A percentile compares a stretch with the other conserved stretches of the same genome.
Evolutionary conservation across 139 green algal genomes (phyloP).

Genomic region (Closterium sp.): DNA sequence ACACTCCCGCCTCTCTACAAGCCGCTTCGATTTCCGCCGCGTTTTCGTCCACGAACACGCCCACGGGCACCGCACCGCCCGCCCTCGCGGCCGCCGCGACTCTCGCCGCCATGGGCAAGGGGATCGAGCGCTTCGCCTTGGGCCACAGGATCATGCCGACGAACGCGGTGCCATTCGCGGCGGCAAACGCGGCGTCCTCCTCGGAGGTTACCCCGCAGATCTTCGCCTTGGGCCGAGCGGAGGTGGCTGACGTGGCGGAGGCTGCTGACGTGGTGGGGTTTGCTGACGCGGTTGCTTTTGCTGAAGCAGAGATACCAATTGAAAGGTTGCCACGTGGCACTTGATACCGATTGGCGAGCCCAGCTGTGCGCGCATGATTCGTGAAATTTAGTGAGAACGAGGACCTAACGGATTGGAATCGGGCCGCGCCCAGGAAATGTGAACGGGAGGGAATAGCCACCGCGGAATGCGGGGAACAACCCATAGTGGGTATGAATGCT

Average conservation of each 20-base stretch:
- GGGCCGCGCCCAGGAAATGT: background rate
- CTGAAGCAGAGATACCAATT: background rate
- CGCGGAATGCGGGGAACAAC: background rate
- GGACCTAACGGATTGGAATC: background rate
- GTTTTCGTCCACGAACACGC: conserved; percentile 59
- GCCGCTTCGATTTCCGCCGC: conserved; percentile 42
- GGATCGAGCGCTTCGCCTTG: conserved; percentile 45
- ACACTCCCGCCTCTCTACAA: conserved; percentile 11
- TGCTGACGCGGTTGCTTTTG: background rate
- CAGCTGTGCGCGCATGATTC: background rate
- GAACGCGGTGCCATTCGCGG: conserved; percentile 47
- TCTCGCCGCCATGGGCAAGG: conserved; percentile 17
- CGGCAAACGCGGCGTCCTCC: conserved; percentile 52
- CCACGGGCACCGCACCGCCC: conserved; percentile 45
- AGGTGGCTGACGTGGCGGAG: background rate
- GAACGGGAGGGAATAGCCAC: background rate
- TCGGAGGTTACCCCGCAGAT: conserved; percentile 58
- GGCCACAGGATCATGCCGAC: conserved; percentile 63
- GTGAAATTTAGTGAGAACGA: background rate
- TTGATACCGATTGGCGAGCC: background rate
- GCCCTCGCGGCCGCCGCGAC: conserved; percentile 41
- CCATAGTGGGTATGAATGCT: background rate
- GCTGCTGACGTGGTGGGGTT: background rate
- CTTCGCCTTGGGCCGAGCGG: conserved; percentile 41
- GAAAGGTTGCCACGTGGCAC: background rate